These are phyloP conservation scores for Scopulariopsis brevicaulis DNA, from an alignment of 2,329 filamentous ascomycete genomes.

Conservation along the genomic window DNA sequence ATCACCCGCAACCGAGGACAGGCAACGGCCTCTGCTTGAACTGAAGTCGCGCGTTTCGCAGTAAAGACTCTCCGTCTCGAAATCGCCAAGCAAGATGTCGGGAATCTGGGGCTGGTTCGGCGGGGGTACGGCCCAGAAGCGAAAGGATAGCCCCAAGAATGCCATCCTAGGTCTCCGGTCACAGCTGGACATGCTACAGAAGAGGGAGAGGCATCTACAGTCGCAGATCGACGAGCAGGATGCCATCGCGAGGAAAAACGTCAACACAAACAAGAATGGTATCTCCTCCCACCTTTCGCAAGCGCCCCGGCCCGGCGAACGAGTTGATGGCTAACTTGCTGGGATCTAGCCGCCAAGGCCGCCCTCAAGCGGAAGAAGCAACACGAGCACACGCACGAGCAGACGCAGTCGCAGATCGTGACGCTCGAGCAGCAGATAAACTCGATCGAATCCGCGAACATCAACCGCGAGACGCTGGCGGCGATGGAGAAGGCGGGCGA, in stretches of 20 bases:
- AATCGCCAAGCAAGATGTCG: conserved; percentile 4
- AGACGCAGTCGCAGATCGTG: conserved; percentile 79
- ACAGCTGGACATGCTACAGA: conserved; percentile 95
- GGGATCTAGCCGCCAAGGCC: conserved; percentile 65
- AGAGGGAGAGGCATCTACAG: conserved; percentile 84
- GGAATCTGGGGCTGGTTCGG: conserved; percentile 78
- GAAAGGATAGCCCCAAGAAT: conserved; percentile 92
- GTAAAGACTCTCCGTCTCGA: not conserved
- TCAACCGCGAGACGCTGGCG: conserved; percentile 91
- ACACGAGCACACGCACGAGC: conserved; percentile 82
- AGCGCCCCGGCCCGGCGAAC: not conserved
- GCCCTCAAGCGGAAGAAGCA: conserved; percentile 90
- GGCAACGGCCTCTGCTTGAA: not conserved
- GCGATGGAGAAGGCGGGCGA: conserved; percentile 86
- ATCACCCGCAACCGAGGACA: not conserved
- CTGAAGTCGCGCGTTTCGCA: no score
- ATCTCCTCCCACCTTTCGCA: conserved; percentile 20
- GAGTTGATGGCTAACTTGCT: conserved; percentile 3
- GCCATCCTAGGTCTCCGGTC: conserved; percentile 80
- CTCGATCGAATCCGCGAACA: conserved; percentile 94
- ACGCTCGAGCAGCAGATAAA: conserved; percentile 94
- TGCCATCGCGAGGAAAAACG: conserved; percentile 75
- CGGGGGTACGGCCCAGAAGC: conserved; percentile 68
- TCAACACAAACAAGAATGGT: conserved; percentile 86
- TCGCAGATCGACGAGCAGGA: conserved; percentile 92